A percentile compares a stretch with the other conserved stretches of the same genome.
Conservation (phyloP, 2,329 filamentous ascomycete species). For the Zasmidium cellare region DNA sequence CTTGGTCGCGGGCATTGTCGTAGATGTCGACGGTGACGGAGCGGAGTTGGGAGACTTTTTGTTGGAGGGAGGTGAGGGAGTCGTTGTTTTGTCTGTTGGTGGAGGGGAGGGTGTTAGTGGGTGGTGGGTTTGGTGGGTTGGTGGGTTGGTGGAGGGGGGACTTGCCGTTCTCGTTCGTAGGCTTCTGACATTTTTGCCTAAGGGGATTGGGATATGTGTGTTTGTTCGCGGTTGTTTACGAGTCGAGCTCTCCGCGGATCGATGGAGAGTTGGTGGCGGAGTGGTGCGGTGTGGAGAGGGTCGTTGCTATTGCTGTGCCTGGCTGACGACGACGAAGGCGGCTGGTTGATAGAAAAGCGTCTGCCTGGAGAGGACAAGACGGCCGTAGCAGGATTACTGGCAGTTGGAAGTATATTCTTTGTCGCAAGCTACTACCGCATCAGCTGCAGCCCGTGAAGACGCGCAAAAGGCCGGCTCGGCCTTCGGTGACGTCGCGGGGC, state of each 20-base stretch:
- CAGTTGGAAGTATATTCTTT: not conserved
- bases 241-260: too few relatives aligned
- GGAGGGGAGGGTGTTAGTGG: conserved; percentile 4
- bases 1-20: conserved; percentile 86
- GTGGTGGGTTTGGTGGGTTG: not conserved
- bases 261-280: not conserved
- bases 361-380: not conserved
- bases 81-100: conserved; percentile 79
- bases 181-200: conserved; percentile 53
- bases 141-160: conserved; percentile 11
- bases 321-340: not conserved
- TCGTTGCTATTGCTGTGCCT: not conserved
- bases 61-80: conserved; percentile 84
- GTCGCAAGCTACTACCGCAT: not conserved
- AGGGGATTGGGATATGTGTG: not conserved
- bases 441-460: not conserved
- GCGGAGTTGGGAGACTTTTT: conserved; percentile 88
- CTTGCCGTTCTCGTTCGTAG: conserved; percentile 61
- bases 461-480: not conserved
- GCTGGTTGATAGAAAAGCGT: not conserved
- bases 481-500: not conserved
- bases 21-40: conserved; percentile 97
- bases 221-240: too few relatives aligned
- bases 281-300: too few relatives aligned
- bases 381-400: not conserved